A percentile compares a stretch with the other conserved stretches of the same genome.
Conservation (phyloP, 164 flowering plant genomes). For the Magnolia changhungtana region DNA sequence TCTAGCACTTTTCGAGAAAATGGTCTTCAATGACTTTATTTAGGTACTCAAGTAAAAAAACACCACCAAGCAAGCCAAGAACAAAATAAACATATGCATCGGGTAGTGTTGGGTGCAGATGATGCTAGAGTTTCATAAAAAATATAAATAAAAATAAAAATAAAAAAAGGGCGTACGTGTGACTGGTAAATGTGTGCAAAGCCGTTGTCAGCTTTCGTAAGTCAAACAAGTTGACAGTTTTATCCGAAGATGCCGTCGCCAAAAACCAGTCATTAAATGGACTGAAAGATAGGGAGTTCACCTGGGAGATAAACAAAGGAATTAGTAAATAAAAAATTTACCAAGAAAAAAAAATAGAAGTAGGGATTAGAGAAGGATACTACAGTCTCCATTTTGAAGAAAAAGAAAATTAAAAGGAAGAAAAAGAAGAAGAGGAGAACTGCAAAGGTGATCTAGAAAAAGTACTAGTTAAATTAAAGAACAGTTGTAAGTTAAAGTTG, state of each 20-base stretch:
- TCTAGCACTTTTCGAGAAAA: too few species aligned
- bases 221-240: conserved; percentile 81
- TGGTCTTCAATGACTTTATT: too few species aligned
- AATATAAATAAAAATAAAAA: too few species aligned
- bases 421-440: not conserved
- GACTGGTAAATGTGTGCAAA: conserved; percentile 69
- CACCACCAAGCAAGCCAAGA: too few species aligned
- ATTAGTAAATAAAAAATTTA: not conserved
- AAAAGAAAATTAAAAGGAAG: not conserved
- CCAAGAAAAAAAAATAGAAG: not conserved
- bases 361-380: not conserved
- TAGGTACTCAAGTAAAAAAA: too few species aligned
- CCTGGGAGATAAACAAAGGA: conserved; percentile 39
- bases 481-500: too few species aligned
- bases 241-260: conserved; percentile 94
- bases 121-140: not conserved
- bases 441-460: not conserved
- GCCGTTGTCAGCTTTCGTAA: conserved; percentile 62
- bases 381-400: not conserved
- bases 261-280: conserved; percentile 82
- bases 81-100: not conserved
- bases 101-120: not conserved
- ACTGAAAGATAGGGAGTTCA: conserved; percentile 81
- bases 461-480: not conserved
- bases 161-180: conserved; percentile 47